These are phyloP conservation scores for Rhipidocladum racemiflorum DNA, from an alignment of 176 grass and related monocot genomes.

Conservation along the genomic window DNA sequence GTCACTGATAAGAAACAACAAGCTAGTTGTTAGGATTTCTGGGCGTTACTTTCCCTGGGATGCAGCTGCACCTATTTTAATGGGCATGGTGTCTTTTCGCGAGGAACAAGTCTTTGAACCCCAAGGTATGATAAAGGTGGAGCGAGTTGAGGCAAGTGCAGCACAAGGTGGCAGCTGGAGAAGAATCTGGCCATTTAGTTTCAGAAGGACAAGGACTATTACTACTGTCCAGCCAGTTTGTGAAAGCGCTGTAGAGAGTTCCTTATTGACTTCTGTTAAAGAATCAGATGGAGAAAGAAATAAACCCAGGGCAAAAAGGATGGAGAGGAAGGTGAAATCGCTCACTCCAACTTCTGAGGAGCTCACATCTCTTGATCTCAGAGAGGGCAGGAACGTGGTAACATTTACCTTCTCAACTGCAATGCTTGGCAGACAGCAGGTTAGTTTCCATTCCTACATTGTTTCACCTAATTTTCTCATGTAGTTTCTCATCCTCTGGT, in stretches of 20 bases:
- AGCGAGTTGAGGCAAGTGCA: slow-evolving; percentile 45
- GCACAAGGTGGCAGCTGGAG: slow-evolving; percentile 72
- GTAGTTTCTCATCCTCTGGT: slow-evolving; percentile 16
- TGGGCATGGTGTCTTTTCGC: slow-evolving; percentile 67
- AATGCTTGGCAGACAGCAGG: slow-evolving; percentile 88
- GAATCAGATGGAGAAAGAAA: slow-evolving; percentile 38
- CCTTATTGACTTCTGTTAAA: slow-evolving; percentile 18
- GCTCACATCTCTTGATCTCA: slow-evolving; percentile 79
- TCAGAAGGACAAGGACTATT: slow-evolving; percentile 66
- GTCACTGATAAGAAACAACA: slow-evolving; percentile 63
- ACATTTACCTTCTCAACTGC: slow-evolving; percentile 92
- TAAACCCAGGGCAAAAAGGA: slow-evolving; percentile 36
- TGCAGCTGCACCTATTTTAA: slow-evolving; percentile 56
- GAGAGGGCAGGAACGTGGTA: slow-evolving; percentile 72
- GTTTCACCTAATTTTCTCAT: slow-evolving; percentile 14
- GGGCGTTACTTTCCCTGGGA: slow-evolving; percentile 80
- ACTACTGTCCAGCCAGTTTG: slow-evolving; percentile 31
- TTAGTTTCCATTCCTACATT: slow-evolving; percentile 26
- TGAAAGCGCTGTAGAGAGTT: slow-evolving; percentile 34
- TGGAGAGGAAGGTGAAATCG: slow-evolving; percentile 56
- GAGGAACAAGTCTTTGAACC: slow-evolving; percentile 66
- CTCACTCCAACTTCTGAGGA: slow-evolving; percentile 77
- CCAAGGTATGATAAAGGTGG: slow-evolving; percentile 79
- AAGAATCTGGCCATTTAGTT: slow-evolving; percentile 84
- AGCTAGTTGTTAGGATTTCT: slow-evolving; percentile 76